Conservation (phyloP, 164 flowering plant genomes). For the Dillenia suffruticosa region DNA sequence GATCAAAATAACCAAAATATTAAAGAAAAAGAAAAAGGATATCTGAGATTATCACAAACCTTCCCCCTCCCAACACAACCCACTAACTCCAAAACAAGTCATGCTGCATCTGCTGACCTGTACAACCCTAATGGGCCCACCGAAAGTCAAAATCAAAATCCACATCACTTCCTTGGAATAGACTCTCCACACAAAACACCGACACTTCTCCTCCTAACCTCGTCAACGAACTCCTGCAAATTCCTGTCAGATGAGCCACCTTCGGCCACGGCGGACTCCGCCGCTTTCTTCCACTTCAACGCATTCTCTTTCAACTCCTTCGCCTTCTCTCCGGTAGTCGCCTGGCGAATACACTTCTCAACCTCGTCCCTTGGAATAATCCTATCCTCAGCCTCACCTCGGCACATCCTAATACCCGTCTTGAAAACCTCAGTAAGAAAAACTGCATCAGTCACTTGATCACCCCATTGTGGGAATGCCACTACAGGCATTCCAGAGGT, state of each 20-base stretch:
- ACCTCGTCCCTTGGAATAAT: slow-evolving; percentile 49
- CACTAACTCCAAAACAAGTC: neutral
- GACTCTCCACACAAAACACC: neutral
- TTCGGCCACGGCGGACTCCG: slow-evolving; percentile 4
- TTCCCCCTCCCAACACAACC: neutral
- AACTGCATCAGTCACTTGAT: slow-evolving; percentile 65
- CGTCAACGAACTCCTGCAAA: slow-evolving; percentile 21
- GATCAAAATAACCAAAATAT: too few species aligned
- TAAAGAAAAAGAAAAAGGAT: too few species aligned
- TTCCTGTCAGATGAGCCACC: slow-evolving; percentile 12
- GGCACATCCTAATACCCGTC: slow-evolving; percentile 43
- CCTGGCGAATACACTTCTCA: slow-evolving; percentile 44
- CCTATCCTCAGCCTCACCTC: slow-evolving; percentile 34
- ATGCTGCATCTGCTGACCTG: neutral
- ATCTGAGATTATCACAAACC: too few species aligned
- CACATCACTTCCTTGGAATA: neutral
- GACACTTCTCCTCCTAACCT: slow-evolving; percentile 24
- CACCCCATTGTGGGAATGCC: slow-evolving; percentile 68
- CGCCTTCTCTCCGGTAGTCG: slow-evolving; percentile 43
- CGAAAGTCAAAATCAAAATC: neutral
- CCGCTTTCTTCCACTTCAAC: slow-evolving; percentile 6
- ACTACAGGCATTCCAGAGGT: slow-evolving; percentile 54
- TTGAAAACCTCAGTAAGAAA: slow-evolving; percentile 53
- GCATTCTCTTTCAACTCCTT: slow-evolving; percentile 31
- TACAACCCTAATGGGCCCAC: neutral